Percentiles rank a stretch among this genome's conserved stretches.
Conservation (phyloP, 768 basidiomycete genomes). For the Collybia mongolica region DNA sequence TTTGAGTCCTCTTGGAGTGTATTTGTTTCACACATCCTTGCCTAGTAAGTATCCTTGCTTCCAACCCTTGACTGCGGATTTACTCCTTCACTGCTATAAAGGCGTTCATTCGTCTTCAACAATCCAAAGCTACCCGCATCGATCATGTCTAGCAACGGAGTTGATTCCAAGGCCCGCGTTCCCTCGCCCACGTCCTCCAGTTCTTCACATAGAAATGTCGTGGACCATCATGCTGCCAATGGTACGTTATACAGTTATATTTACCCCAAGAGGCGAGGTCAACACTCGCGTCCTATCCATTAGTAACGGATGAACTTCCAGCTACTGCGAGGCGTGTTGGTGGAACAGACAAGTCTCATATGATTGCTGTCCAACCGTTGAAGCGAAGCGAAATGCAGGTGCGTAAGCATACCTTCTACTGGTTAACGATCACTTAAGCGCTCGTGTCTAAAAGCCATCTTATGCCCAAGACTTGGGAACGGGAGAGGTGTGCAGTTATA, state of each 20-base stretch:
- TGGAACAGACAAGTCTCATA: slow-evolving; percentile 28
- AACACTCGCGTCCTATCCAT: neutral
- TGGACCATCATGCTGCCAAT: slow-evolving; percentile 67
- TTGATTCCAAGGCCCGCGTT: slow-evolving; percentile 55
- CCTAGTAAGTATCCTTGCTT: too few species aligned
- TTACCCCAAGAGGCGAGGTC: neutral
- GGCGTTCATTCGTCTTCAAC: slow-evolving; percentile 2
- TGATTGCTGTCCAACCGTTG: slow-evolving; percentile 84
- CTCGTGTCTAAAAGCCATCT: slow-evolving; percentile 56
- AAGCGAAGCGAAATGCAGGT: slow-evolving; percentile 89
- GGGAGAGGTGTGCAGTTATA: slow-evolving; percentile 37
- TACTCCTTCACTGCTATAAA: slow-evolving; percentile 3
- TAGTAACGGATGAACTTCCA: slow-evolving; percentile 65
- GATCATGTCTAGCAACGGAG: slow-evolving; percentile 23
- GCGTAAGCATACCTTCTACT: slow-evolving; percentile 9
- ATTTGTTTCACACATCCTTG: neutral
- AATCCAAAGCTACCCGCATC: neutral
- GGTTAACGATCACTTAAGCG: neutral
- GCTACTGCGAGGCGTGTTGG: slow-evolving; percentile 29
- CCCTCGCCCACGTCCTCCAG: slow-evolving; percentile 36
- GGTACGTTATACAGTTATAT: slow-evolving; percentile 41
- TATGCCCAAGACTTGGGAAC: slow-evolving; percentile 90
- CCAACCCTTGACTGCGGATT: neutral
- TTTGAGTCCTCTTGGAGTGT: too few species aligned
- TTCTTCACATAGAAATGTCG: slow-evolving; percentile 57